Percentiles rank a stretch among this genome's conserved stretches.
These are phyloP conservation scores for Diplocarpon mali DNA, from an alignment of 2,329 filamentous ascomycete species.

Conservation along the genomic window DNA sequence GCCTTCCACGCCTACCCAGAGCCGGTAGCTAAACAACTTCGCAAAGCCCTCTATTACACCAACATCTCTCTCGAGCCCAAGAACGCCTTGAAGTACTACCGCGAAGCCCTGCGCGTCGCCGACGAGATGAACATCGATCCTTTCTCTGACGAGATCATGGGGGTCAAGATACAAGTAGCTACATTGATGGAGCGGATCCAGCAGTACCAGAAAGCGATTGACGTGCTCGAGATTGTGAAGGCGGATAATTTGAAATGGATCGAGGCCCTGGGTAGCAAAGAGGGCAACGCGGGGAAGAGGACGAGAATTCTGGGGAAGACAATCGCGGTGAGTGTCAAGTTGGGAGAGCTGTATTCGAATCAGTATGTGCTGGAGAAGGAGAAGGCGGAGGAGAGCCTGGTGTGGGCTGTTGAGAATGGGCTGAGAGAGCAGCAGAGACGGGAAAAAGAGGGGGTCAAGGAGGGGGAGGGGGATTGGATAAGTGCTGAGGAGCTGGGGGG, in stretches of 20 bases:
- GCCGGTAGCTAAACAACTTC: constrained; percentile 64
- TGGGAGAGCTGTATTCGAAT: constrained; percentile 72
- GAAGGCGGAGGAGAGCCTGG: constrained; percentile 61
- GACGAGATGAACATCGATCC: constrained; percentile 69
- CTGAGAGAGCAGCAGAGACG: constrained; percentile 55
- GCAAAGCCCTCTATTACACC: constrained; percentile 77
- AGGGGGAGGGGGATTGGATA: constrained; percentile 63
- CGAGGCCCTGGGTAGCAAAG: constrained; percentile 40
- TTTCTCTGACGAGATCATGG: constrained; percentile 83
- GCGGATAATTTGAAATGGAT: constrained; percentile 57
- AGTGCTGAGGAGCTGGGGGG: constrained; percentile 61
- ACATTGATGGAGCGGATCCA: constrained; percentile 69
- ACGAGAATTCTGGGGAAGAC: constrained; percentile 62
- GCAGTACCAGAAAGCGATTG: constrained; percentile 57
- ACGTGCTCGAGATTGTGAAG: constrained; percentile 68
- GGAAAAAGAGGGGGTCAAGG: constrained; percentile 52
- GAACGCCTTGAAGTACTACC: constrained; percentile 74
- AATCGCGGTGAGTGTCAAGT: constrained; percentile 68
- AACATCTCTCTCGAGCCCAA: constrained; percentile 65
- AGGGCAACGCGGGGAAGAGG: constrained; percentile 33
- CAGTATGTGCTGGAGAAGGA: constrained; percentile 65
- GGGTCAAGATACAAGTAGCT: constrained; percentile 74
- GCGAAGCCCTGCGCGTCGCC: constrained; percentile 64
- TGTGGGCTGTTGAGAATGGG: constrained; percentile 72
- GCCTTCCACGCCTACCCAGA: constrained; percentile 51